Base-by-base conservation (phyloP, 352 stramenopile species). In the Globisporangium carolinianum region DNA sequence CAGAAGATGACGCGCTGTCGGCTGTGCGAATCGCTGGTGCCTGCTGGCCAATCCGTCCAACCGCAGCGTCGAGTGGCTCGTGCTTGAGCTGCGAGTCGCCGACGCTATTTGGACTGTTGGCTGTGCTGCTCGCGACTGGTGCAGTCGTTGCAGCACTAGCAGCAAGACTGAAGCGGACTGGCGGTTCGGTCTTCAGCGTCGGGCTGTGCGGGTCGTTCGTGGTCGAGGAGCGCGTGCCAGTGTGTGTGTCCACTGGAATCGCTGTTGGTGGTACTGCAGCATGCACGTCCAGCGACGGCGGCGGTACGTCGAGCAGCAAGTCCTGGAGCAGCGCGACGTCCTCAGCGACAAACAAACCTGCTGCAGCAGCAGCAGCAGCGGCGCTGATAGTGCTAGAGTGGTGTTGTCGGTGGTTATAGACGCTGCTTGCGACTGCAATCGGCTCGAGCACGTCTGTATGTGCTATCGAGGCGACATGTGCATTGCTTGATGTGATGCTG, bases 251-350 rank as follows among this genome's bases (percentile, higher is more conserved):
- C 24, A 24, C 24, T 24, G 24, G 24, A 24, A 24, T 24, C 24
- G 24, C 24, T 24, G 24, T 24, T 24, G 24, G 24, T 24, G 24
- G 2, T 24, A 24, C 24, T 24, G 53, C 36, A 36, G 11, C 11
- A 0, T 35, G 37, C 9, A 11, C 39, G 37, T 35, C 36, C 4
- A 6, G 37, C 10, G 43, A 35, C 5, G 45, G 17, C 5, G 42
- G 17, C 7, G 57, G 43, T 9, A 42, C 11, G 38, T 58, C 42
- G 48, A 62, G 51, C 47, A 60, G 55, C 47, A 62, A 50, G 43
- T 58, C 51, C 35, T 52, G 57, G 1, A 62, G 43, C n/a, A 62
- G 51, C 43, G 50, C 51, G 51, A 53, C 57, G 48, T 62, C 57
- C 17, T 62, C 57, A 36, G 35, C 54, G 14, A 59, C 54, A 49